Base-by-base conservation (phyloP, 495 filamentous ascomycete genomes). In the Neurospora tetrasperma region DNA sequence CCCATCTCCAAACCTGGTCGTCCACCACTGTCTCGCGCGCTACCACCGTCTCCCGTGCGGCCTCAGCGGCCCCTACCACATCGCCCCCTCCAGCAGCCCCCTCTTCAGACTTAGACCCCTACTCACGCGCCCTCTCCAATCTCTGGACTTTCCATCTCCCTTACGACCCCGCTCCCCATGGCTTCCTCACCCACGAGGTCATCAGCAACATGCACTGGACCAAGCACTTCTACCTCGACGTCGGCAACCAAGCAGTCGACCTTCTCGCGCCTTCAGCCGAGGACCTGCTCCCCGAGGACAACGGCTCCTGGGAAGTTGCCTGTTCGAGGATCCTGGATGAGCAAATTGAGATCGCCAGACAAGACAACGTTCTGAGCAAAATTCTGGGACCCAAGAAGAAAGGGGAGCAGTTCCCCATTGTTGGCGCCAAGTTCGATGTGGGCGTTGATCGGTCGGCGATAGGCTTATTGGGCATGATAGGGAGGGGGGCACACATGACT, bases 391-490 rank as follows among this genome's bases (percentile, higher is more conserved):
- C 23, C 1, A 66, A 18, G 7, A 66, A 66, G 5, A 66, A 35
- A 27, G 54, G 54, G 12, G 54, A 66, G 14, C 54, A 66, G 7
- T 66, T 66, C 14, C 27, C 54, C 0, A 66, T 66, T 2, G 27
- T 66, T 9, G 54, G 54, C 1, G 54, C 54, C 2, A 31, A 31
- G 27, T 66, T 66, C 31, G 54, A 66, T 18, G 54, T 66, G 11
- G 54, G 54, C 27, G 54, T 66, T 0, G 54, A 66, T 18, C 27
- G 54, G 23, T 66, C 54, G 14, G 54, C 54, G 2, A 66, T 66
- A 0, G 54, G 54, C 5, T 66, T 88, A 1, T 87, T 89, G 71
- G 88, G 88, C 3, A 85, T 89, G 54, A 78, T 82, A 3, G 82
- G 80, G 4, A 79, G 76, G 8, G 87, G 84, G 16, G 85, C 85